phyloP scores from a whole-genome alignment of 352 stramenopile species.

The Pythium aristosporum region DNA sequence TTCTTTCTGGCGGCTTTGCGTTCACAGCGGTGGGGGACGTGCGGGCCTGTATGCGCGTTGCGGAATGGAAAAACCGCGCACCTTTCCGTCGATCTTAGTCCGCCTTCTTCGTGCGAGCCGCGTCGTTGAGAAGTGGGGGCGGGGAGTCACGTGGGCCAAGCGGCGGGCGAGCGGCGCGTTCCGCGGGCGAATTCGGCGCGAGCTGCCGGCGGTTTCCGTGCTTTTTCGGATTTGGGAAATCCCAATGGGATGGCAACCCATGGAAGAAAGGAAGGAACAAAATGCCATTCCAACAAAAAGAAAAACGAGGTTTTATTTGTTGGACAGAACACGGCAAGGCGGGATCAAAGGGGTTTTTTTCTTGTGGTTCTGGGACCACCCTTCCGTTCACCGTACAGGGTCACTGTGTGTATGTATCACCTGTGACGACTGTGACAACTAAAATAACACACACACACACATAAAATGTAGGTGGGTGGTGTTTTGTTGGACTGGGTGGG shows the following conservation, averaged over 20 bases:
- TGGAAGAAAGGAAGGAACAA: slow-evolving; percentile 14
- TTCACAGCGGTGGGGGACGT: background rate
- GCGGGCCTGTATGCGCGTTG: slow-evolving; percentile 13
- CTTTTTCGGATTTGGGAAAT: slow-evolving; percentile 47
- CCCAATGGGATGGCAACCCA: background rate
- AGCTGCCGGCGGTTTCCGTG: slow-evolving; percentile 33
- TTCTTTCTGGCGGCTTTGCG: slow-evolving; percentile 26
- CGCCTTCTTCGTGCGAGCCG: slow-evolving; percentile 1
- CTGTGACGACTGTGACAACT: background rate
- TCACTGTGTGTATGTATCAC: background rate
- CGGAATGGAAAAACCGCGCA: slow-evolving; percentile 32
- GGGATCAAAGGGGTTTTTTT: background rate
- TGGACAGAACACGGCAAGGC: background rate
- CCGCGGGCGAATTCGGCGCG: slow-evolving; percentile 27
- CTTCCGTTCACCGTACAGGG: background rate
- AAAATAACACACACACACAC: background rate
- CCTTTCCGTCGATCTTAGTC: slow-evolving; percentile 39
- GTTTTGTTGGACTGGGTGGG: background rate
- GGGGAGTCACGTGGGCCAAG: slow-evolving; percentile 1
- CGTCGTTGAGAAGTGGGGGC: slow-evolving; percentile 11
- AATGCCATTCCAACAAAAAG: background rate
- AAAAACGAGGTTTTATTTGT: slow-evolving; percentile 10
- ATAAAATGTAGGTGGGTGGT: slow-evolving; percentile 7
- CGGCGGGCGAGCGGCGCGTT: background rate
- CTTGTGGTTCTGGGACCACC: background rate